phyloP scores from a whole-genome alignment of 352 stramenopile species.

The Phytophthora macrochlamydospora region DNA sequence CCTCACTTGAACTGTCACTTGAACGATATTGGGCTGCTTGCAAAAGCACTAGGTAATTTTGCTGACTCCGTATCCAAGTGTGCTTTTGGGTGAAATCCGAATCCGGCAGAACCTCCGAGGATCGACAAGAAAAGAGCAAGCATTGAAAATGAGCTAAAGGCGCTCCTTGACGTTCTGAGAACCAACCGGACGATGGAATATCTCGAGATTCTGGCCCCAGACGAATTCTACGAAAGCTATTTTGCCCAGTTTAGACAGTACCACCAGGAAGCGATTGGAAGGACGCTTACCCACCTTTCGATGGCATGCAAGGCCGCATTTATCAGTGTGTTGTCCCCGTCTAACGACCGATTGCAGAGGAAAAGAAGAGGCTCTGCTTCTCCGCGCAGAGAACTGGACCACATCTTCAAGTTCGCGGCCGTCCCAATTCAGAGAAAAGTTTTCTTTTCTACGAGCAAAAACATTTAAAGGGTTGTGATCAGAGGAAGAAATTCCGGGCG shows the following conservation, averaged over 20 bases:
- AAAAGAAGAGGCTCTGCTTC: not conserved
- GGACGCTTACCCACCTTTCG: not conserved
- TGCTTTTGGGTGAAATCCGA: no score
- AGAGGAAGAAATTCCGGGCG: no score
- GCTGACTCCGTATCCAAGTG: no score
- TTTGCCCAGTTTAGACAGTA: not conserved
- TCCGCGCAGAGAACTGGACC: not conserved
- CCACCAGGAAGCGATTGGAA: not conserved
- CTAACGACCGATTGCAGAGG: not conserved
- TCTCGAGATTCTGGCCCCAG: not conserved
- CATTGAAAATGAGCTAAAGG: not conserved
- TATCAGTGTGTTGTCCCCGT: not conserved
- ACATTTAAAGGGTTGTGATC: no score
- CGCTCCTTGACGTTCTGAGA: not conserved
- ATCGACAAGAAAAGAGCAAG: no score
- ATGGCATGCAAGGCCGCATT: not conserved
- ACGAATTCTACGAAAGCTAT: not conserved
- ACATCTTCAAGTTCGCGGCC: not conserved
- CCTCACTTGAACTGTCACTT: no score
- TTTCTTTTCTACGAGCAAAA: not conserved
- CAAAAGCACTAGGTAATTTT: no score
- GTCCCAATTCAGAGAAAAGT: not conserved
- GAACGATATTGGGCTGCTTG: no score
- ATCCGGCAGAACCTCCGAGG: no score
- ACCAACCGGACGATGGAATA: not conserved